phyloP scores from a whole-genome alignment of 2,329 filamentous ascomycete species.

The Colletotrichum falcatum region DNA sequence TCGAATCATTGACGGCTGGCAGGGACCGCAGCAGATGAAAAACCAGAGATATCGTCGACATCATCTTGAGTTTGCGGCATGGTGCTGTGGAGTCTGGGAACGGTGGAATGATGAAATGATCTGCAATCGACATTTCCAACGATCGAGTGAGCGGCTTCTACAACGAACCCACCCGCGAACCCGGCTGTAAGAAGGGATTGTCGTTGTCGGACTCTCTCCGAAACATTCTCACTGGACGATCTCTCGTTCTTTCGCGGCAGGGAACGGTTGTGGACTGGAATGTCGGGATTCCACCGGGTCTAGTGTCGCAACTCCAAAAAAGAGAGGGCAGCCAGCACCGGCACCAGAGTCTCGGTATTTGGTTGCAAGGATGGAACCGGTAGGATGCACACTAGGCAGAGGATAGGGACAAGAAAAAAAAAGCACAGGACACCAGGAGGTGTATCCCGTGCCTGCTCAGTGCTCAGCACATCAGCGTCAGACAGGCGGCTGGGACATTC shows the following conservation, averaged over 20 bases:
- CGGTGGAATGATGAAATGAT: slow-evolving; percentile 13
- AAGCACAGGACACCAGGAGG: slow-evolving; percentile 36
- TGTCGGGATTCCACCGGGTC: slow-evolving; percentile 4
- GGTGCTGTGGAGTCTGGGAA: background rate
- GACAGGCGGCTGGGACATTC: slow-evolving; percentile 11
- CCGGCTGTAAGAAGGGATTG: slow-evolving; percentile 8
- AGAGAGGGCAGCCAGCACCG: background rate
- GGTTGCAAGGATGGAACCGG: slow-evolving; percentile 26
- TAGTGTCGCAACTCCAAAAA: background rate
- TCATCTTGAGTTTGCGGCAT: background rate
- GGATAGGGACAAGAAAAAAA: background rate
- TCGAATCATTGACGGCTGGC: background rate
- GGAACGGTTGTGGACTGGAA: slow-evolving; percentile 11
- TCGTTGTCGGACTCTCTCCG: background rate
- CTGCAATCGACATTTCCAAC: slow-evolving; percentile 7
- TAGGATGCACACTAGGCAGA: background rate
- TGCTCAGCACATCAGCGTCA: slow-evolving; percentile 12
- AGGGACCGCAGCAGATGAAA: background rate
- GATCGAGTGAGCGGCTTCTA: background rate
- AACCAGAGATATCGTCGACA: background rate
- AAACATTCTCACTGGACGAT: background rate
- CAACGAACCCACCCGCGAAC: background rate
- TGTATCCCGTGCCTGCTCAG: slow-evolving; percentile 5
- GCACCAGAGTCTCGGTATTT: slow-evolving; percentile 26
- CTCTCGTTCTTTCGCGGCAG: background rate